Evolutionary conservation across 257 asterid species (phyloP).

Genomic region (Coffea eugenioides): DNA sequence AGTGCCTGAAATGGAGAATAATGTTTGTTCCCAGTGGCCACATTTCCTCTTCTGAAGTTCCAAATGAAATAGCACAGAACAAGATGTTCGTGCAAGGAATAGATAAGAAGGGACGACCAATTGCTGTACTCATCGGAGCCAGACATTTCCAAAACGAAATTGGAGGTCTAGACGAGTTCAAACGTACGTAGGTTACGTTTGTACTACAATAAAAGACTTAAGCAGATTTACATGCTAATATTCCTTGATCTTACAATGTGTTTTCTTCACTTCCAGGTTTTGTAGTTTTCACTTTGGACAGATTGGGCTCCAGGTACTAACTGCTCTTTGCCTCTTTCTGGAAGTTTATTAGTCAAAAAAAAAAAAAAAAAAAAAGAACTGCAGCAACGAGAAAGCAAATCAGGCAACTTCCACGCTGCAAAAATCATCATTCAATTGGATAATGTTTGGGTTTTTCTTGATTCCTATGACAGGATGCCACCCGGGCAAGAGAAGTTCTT

Average conservation of each 20-base stretch:
- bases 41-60: conserved; percentile 45
- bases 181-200: conserved; percentile 37
- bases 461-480: conserved; percentile 38
- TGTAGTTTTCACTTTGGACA: conserved; percentile 61
- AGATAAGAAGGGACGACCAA: conserved; percentile 66
- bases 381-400: background rate
- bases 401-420: background rate
- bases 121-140: conserved; percentile 53
- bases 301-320: conserved; percentile 59
- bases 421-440: background rate
- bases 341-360: background rate
- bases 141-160: conserved; percentile 48
- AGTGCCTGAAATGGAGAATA: conserved; percentile 59
- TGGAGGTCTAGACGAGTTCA: conserved; percentile 73
- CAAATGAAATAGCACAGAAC: conserved; percentile 57
- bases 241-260: background rate
- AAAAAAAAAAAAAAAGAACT: background rate
- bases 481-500: conserved; percentile 69
- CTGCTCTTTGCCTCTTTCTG: background rate
- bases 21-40: conserved; percentile 57
- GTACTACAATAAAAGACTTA: background rate
- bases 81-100: conserved; percentile 70
- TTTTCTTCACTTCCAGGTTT: conserved; percentile 47
- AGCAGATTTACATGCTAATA: background rate
- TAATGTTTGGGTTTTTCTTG: conserved; percentile 1